These are phyloP conservation scores for Candida sp. DNA, from an alignment of 1,139 yeast species.

Conservation along the genomic window DNA sequence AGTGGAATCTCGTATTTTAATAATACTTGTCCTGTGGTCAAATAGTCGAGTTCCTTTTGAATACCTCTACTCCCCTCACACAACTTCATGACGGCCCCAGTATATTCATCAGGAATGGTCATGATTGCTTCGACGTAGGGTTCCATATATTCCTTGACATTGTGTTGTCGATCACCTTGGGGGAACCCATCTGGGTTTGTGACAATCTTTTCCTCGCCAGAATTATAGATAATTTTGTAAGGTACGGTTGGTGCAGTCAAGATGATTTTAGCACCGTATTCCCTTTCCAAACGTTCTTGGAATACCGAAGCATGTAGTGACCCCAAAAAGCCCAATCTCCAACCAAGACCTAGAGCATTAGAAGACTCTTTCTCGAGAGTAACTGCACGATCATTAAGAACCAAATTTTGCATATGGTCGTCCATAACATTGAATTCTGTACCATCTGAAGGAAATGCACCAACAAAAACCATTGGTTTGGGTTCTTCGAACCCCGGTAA, in stretches of 20 bases:
- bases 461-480: slow-evolving; percentile 97
- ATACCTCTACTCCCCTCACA: slow-evolving; percentile 84
- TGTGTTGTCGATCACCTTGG: slow-evolving; percentile 42
- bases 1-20: slow-evolving; percentile 80
- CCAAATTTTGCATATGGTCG: slow-evolving; percentile 85
- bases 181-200: slow-evolving; percentile 96
- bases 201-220: slow-evolving; percentile 62
- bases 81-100: slow-evolving; percentile 81
- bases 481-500: slow-evolving; percentile 96
- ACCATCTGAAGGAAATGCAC: slow-evolving; percentile 97
- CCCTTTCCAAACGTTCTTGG: slow-evolving; percentile 85
- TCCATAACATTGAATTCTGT: slow-evolving; percentile 85
- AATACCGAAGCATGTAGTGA: slow-evolving; percentile 95
- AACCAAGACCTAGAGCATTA: slow-evolving; percentile 93
- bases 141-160: slow-evolving; percentile 65
- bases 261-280: slow-evolving; percentile 89
- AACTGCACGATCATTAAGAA: slow-evolving; percentile 89
- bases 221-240: slow-evolving; percentile 62
- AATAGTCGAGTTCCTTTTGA: slow-evolving; percentile 75
- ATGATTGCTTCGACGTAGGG: slow-evolving; percentile 90
- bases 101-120: slow-evolving; percentile 86
- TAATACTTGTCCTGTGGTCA: slow-evolving; percentile 79
- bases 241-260: slow-evolving; percentile 98
- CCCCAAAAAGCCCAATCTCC: slow-evolving; percentile 95
- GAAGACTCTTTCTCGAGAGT: slow-evolving; percentile 89